Conservation (phyloP, 257 asterid genomes). For the Penstemon eatonii region DNA sequence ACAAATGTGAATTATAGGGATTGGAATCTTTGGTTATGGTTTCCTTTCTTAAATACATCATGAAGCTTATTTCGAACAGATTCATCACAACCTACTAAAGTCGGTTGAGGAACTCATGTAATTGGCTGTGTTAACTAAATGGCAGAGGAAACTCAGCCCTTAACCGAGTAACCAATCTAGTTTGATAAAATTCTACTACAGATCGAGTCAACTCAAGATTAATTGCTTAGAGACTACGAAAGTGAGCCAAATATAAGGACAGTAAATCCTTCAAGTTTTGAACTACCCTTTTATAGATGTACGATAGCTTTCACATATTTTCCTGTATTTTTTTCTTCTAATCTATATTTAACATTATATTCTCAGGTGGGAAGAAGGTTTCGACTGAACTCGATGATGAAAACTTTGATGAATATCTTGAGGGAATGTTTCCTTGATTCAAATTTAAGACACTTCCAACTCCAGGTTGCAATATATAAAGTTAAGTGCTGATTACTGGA, state of each 20-base stretch:
- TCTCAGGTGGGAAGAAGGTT: conserved; percentile 48
- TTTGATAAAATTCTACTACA: not conserved
- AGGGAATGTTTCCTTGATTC: conserved; percentile 87
- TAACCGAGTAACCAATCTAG: not conserved
- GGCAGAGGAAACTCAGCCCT: not conserved
- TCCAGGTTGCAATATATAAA: too few relatives aligned
- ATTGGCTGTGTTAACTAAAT: too few relatives aligned
- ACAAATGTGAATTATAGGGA: too few relatives aligned
- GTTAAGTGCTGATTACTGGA: too few relatives aligned
- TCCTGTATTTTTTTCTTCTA: not conserved
- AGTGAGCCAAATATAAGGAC: too few relatives aligned
- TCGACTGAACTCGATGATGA: conserved; percentile 56
- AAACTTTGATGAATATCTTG: conserved; percentile 77
- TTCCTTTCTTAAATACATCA: too few relatives aligned
- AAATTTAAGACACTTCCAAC: too few relatives aligned
- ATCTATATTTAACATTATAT: conserved; percentile 4
- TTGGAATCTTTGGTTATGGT: too few relatives aligned
- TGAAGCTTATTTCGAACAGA: too few relatives aligned
- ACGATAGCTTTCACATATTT: not conserved
- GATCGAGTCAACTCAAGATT: not conserved
- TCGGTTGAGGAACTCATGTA: too few relatives aligned
- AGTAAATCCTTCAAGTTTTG: not conserved
- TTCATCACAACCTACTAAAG: too few relatives aligned
- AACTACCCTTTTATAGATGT: not conserved
- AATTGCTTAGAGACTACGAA: not conserved